Percentiles rank a stretch among this genome's conserved stretches.
phyloP scores from a whole-genome alignment of 371 early-diverging fungal species.

The Mortierella sp. region DNA sequence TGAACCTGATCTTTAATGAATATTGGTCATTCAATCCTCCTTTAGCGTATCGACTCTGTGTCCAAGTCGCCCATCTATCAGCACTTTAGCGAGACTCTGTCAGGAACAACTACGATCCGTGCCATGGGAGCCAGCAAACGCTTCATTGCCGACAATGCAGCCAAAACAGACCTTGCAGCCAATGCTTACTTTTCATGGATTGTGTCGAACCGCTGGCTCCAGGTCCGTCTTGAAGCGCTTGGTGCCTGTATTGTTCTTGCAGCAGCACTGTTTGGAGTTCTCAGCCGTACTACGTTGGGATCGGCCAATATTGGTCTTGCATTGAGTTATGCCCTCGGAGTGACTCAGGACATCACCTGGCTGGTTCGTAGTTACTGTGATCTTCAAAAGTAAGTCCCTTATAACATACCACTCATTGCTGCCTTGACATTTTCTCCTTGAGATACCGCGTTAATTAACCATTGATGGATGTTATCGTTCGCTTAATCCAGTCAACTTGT shows the following conservation, averaged over 20 bases:
- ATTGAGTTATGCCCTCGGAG: slow-evolving; percentile 81
- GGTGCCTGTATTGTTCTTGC: slow-evolving; percentile 36
- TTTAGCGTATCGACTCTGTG: slow-evolving; percentile 60
- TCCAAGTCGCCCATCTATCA: slow-evolving; percentile 60
- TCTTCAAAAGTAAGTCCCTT: slow-evolving; percentile 30
- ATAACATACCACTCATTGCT: too few species aligned
- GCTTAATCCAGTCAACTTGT: slow-evolving; percentile 38
- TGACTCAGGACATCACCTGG: slow-evolving; percentile 76
- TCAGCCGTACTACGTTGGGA: slow-evolving; percentile 32
- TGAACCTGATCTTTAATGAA: neutral
- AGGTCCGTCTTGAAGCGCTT: slow-evolving; percentile 33
- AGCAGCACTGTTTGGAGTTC: slow-evolving; percentile 62
- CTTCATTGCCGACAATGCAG: slow-evolving; percentile 47
- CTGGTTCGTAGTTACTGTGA: slow-evolving; percentile 60
- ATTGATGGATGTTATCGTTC: neutral
- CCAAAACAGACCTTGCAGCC: slow-evolving; percentile 53
- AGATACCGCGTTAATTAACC: neutral
- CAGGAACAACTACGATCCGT: slow-evolving; percentile 57
- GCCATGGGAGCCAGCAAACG: slow-evolving; percentile 25
- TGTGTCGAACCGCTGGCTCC: slow-evolving; percentile 39
- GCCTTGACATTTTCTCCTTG: neutral
- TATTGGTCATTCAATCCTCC: neutral
- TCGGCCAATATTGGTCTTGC: slow-evolving; percentile 78
- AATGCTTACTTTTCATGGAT: slow-evolving; percentile 40
- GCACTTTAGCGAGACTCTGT: slow-evolving; percentile 58